phyloP scores from a whole-genome alignment of 1,284 basidiomycete genomes.

The Boletus semigastroideus region DNA sequence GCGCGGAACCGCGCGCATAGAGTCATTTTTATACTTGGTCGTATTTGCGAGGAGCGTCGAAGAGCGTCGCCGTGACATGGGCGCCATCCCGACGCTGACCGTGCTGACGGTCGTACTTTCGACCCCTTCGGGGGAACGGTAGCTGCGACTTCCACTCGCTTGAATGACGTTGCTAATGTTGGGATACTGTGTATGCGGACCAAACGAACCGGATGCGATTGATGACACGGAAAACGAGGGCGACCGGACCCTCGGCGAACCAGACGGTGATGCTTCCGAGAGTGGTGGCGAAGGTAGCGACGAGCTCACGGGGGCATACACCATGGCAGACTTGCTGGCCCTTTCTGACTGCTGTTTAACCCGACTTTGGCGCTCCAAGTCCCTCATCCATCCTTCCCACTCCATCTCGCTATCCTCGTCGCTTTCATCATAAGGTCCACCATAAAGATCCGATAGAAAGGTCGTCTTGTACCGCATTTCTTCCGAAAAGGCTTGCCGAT shows the following conservation, averaged over 20 bases:
- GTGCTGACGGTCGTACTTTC: conserved; percentile 21
- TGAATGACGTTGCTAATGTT: conserved; percentile 25
- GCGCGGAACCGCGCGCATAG: no score
- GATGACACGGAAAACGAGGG: conserved; percentile 27
- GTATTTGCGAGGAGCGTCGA: conserved; percentile 22
- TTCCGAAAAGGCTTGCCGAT: conserved; percentile 19
- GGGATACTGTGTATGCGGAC: conserved; percentile 13
- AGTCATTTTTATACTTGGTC: conserved; percentile 5
- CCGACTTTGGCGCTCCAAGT: conserved; percentile 44
- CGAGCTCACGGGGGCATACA: neutral
- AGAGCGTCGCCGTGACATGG: conserved; percentile 23
- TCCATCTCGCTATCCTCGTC: conserved; percentile 53
- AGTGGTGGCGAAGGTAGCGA: conserved; percentile 26
- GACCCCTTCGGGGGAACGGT: conserved; percentile 6
- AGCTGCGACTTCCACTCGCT: neutral
- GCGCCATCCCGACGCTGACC: conserved; percentile 23
- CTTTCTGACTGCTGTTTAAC: conserved; percentile 13
- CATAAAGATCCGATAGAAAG: conserved; percentile 4
- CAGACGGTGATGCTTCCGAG: conserved; percentile 33
- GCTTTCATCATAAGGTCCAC: conserved; percentile 34
- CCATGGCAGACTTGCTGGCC: neutral
- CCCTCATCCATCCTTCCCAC: conserved; percentile 58
- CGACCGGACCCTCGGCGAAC: conserved; percentile 28
- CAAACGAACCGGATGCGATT: conserved; percentile 13
- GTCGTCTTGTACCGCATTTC: conserved; percentile 18